Base-by-base conservation (phyloP, 2,329 filamentous ascomycete species). In the Aspergillus chevalieri region DNA sequence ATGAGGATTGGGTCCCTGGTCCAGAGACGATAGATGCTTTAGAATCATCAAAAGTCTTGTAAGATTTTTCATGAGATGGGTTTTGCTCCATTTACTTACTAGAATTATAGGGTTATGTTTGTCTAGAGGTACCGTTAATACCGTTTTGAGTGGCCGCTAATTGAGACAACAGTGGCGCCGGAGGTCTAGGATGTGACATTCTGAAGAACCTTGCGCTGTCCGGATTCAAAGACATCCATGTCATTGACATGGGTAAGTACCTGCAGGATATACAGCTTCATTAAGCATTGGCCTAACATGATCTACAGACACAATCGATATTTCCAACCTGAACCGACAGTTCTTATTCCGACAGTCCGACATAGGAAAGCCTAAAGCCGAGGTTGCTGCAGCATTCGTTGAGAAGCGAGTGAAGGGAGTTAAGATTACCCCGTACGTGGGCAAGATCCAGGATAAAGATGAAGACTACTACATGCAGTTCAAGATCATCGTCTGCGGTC, bases 401-500 rank as follows among this genome's bases (percentile, higher is more conserved):
- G 87, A 95, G 77, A 85, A 81, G 61, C 82, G 94, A 49, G 90
- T 97, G 33, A 87, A 87, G 58, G 90, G 90, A 9, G 91, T 97
- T 59, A 86, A 83, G 53, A 98, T 98, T 65, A 97, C 89, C 14
- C 85, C 93, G 0, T 92, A 95, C 71, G 95, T 95, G 65, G 87
- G 88, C 61, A 89, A 86, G 66, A 98, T 98, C 59, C 93, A 98
- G 69, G 93, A 98, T 71, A 95, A 95, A 63, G 91, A 95, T 66
- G 87, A 94, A 63, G 84, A 86, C 52, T 98, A 96, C 69, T 98
- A 98, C 72, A 91, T 91, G 83, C 89, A 96, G 63, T 98, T 98
- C 71, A 89, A 89, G 66, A 81, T 96, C 49, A 82, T 98, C 44
- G 83, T 98, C 43, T 98, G 93, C 66, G 93, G 94, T 1, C 77